Percentiles rank a stretch among this genome's conserved stretches.
These are phyloP conservation scores for Picea glauca DNA, from an alignment of 75 land plant species.

Conservation along the genomic window DNA sequence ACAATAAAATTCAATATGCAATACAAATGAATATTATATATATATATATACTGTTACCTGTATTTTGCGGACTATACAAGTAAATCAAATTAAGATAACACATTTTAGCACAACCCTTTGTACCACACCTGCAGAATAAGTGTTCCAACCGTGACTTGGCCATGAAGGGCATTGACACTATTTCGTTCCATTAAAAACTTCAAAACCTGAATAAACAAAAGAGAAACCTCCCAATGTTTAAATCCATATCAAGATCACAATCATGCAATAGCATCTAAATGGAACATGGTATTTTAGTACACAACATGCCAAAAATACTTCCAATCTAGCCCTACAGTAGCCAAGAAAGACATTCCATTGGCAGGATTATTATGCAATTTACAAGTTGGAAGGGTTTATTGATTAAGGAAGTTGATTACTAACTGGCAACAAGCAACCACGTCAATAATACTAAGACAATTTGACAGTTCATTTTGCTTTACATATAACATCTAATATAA, in stretches of 20 bases:
- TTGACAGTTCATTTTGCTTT: neutral
- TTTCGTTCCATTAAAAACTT: conserved; percentile 97
- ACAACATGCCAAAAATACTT: too few relatives aligned
- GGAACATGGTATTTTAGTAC: too few relatives aligned
- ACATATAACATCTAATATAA: neutral
- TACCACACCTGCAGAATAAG: conserved; percentile 84
- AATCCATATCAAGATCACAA: too few relatives aligned
- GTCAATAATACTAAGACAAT: neutral
- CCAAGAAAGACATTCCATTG: too few relatives aligned
- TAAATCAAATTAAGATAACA: neutral
- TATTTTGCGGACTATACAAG: neutral
- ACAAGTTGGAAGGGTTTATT: neutral
- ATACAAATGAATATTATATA: neutral
- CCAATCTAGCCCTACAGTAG: too few relatives aligned
- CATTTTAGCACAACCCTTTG: neutral
- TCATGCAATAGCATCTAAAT: too few relatives aligned
- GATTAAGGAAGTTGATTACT: neutral
- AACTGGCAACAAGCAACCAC: neutral
- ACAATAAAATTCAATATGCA: conserved; percentile 4
- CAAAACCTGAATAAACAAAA: conserved; percentile 61
- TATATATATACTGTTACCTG: too few relatives aligned
- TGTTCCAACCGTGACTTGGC: conserved; percentile 98
- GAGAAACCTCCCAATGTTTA: neutral
- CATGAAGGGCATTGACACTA: conserved; percentile 85
- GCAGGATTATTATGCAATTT: too few relatives aligned